Conservation (phyloP, 371 early-diverging fungal genomes). For the Amoeboaphelidium protococcarum region DNA sequence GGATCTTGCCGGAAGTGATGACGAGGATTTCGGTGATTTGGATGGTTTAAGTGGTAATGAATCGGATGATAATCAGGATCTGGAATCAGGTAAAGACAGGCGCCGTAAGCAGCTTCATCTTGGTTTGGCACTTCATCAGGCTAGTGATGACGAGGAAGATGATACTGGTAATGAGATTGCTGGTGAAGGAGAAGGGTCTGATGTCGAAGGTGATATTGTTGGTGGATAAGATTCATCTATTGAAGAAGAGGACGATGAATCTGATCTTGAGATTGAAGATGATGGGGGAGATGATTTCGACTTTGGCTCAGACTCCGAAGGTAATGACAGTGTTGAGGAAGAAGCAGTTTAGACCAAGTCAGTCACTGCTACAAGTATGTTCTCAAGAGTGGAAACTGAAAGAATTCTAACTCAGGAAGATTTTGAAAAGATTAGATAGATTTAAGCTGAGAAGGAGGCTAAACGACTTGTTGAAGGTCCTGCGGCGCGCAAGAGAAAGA, state of each 20-base stretch:
- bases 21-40: too few relatives aligned
- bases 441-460: background rate
- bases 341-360: constrained; percentile 3
- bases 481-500: too few relatives aligned
- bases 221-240: background rate
- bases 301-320: background rate
- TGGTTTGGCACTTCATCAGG: constrained; percentile 1
- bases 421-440: constrained; percentile 16
- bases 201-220: constrained; percentile 1
- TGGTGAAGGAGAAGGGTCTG: constrained; percentile 5
- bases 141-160: constrained; percentile 3
- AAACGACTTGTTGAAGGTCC: too few relatives aligned
- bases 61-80: background rate
- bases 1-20: too few relatives aligned
- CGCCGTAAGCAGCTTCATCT: background rate
- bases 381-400: background rate
- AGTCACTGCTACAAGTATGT: background rate
- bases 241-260: background rate
- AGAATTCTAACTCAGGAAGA: constrained; percentile 25
- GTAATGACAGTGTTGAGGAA: constrained; percentile 2
- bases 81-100: background rate
- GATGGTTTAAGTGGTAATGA: background rate
- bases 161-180: constrained; percentile 3
- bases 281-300: background rate
- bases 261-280: too few relatives aligned